A percentile compares a stretch with the other conserved stretches of the same genome.
These are phyloP conservation scores for Salisapilia sapeloensis DNA, from an alignment of 352 stramenopile genomes.

Conservation along the genomic window DNA sequence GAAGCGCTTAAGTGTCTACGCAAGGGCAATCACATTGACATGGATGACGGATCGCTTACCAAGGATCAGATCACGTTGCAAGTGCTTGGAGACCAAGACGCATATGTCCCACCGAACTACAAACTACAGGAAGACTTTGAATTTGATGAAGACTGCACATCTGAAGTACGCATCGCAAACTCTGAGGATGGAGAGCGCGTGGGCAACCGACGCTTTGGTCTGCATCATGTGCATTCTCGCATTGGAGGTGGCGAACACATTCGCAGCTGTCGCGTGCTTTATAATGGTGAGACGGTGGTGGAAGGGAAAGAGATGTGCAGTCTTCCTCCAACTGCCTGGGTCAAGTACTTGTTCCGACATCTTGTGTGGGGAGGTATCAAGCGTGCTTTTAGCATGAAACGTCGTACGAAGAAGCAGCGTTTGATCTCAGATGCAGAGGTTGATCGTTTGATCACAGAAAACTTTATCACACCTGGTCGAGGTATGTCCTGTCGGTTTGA, in stretches of 20 bases:
- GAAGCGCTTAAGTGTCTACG: conserved; percentile 30
- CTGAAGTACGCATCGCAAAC: conserved; percentile 29
- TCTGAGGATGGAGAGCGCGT: conserved; percentile 3
- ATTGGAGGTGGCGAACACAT: conserved; percentile 36
- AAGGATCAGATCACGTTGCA: conserved; percentile 67
- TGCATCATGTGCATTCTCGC: conserved; percentile 23
- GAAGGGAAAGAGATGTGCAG: conserved; percentile 48
- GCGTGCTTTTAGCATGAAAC: conserved; percentile 15
- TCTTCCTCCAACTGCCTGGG: conserved; percentile 32
- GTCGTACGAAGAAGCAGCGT: conserved; percentile 23
- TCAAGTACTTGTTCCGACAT: conserved; percentile 33
- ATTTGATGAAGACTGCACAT: conserved; percentile 11
- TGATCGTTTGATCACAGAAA: conserved; percentile 38
- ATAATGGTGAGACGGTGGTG: conserved; percentile 52
- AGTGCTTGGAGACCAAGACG: conserved; percentile 38
- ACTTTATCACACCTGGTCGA: conserved; percentile 32
- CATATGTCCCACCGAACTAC: conserved; percentile 27
- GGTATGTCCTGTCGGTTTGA: conserved; percentile 69
- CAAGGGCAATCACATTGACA: conserved; percentile 36
- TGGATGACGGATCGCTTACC: conserved; percentile 62
- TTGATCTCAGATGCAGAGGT: conserved; percentile 52
- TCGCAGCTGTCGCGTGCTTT: conserved; percentile 47
- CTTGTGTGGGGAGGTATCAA: conserved; percentile 30
- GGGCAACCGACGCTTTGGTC: conserved; percentile 13
- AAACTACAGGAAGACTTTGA: conserved; percentile 4